Base-by-base conservation (phyloP, 306 rosid genomes). In the Medicago lupulina region DNA sequence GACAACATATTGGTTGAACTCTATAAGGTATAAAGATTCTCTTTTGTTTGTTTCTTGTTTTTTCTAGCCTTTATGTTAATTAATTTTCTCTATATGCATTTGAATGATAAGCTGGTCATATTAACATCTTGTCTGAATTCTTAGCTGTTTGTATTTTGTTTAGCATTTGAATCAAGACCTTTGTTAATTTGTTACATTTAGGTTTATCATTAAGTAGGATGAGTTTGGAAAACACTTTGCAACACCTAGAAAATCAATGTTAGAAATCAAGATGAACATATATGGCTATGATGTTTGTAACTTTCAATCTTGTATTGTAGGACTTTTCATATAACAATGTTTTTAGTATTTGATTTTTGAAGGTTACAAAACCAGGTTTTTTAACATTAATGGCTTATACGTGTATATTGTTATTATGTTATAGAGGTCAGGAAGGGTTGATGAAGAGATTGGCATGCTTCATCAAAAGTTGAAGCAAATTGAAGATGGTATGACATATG, bases 401-500 rank as follows among this genome's bases (percentile, higher is more conserved):
- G 18, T 54, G 61, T 54, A 5, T 54, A 15, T 67, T 47, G 15
- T 18, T 78, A 17, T 77, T 72, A n/a, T n/a, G 77, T 38, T 28
- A 13, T 83, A 95, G 98, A 86, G 96, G 68, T 92, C 97, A 1
- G 96, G 97, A 73, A 92, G 98, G 88, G 87, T 74, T 64, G 93
- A 89, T 63, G 98, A 95, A 39, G 98, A 95, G 90, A 92, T 92
- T 40, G 85, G 75, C 50, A 90, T 89, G 97, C 98, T 95, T 71
- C 85, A 85, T 76, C 83, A 79, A 84, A 95, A 92, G 76, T 47
- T 95, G 88, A 95, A 83, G 83, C 91, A 85, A 71, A 85, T 95
- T 58, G 97, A 95, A 50, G 93, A 90, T 36, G 89, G 93, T 15
- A 57, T 57, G 41, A 83, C 87, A 62, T 90, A 92, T 64, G 85